Evolutionary conservation across 306 rosid genomes (phyloP), one percentile per base, ranked within the genome.

Genomic region (Argentina anserina): DNA sequence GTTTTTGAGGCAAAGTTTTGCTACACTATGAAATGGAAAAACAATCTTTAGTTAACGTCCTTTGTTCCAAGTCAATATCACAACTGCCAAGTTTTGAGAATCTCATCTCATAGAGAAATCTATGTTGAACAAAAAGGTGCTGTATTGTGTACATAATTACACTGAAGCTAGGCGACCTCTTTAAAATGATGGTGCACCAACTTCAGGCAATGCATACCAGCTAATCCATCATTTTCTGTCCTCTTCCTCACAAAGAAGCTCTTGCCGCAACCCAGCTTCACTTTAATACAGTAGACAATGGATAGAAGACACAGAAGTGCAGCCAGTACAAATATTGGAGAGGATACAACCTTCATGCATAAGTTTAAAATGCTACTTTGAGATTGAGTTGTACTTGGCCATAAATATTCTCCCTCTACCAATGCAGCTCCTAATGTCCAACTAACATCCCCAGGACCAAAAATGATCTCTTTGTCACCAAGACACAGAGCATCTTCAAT

Each of bases 341-440:
- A 88, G 63, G 89, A 82, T 31, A 74, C 9, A 81, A 82, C 66
- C 75, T 75, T 68, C 62, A 76, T 75, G 62, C 81, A 70, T 41
- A 74, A 58, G 68, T 75, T 67, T 25, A 80, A 87, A 78, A 62
- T 69, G 50, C 85, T 53, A 61, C 43, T 46, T 67, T 76, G 81
- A 47, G 76, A 59, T 67, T 73, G 74, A 76, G 76, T 29, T 47
- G 63, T 40, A 72, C 82, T 75, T 45, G 69, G 69, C 86, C 87
- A 82, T 23, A 81, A 39, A 75, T 75, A 80, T 45, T 80, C 73
- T 15, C 91, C 91, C 84, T 90, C 97, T 45, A 88, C 80, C 77
- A 92, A 61, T 36, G 92, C 92, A 67, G 92, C 98, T 77, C 98
- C 96, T 80, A 90, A 67, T 45, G 98, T 92, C 97, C 98, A 92